These are phyloP conservation scores for Nakazawaea molendinolei DNA, from an alignment of 805 yeast genomes.

Conservation along the genomic window DNA sequence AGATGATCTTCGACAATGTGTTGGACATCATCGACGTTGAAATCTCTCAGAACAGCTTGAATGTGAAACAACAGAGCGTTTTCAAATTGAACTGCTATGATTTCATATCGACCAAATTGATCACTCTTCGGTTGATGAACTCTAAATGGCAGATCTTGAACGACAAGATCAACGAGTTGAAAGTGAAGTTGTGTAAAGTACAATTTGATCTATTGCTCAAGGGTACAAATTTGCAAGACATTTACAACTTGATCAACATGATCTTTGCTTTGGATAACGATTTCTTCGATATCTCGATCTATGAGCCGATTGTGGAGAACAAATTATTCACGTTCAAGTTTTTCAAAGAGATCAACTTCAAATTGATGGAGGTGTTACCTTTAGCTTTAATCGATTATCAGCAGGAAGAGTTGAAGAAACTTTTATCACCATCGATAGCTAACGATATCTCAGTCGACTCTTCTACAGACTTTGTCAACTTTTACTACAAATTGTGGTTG, in stretches of 20 bases:
- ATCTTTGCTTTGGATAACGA: constrained; percentile 61
- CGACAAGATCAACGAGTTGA: constrained; percentile 27
- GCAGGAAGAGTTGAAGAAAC: constrained; percentile 44
- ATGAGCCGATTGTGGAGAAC: constrained; percentile 60
- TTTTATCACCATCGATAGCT: constrained; percentile 58
- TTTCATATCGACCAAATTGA: constrained; percentile 45
- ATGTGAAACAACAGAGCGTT: constrained; percentile 29
- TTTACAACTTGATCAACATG: constrained; percentile 61
- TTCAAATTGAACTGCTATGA: constrained; percentile 57
- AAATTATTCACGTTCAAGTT: constrained; percentile 41
- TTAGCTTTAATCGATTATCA: constrained; percentile 55
- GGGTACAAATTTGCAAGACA: constrained; percentile 50
- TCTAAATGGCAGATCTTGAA: constrained; percentile 30
- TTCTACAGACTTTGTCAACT: constrained; percentile 40
- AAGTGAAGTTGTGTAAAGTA: constrained; percentile 32
- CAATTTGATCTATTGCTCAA: constrained; percentile 43
- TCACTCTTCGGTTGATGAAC: constrained; percentile 36
- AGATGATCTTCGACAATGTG: constrained; percentile 40
- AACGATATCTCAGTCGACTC: constrained; percentile 48
- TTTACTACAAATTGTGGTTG: constrained; percentile 33
- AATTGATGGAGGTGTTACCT: constrained; percentile 48
- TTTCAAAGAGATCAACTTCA: constrained; percentile 35
- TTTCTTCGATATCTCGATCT: constrained; percentile 52
- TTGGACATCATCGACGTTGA: constrained; percentile 32
- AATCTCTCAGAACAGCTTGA: constrained; percentile 20